Evolutionary conservation across 768 basidiomycete genomes (phyloP).

Genomic region (Tubosaeta sp.): DNA sequence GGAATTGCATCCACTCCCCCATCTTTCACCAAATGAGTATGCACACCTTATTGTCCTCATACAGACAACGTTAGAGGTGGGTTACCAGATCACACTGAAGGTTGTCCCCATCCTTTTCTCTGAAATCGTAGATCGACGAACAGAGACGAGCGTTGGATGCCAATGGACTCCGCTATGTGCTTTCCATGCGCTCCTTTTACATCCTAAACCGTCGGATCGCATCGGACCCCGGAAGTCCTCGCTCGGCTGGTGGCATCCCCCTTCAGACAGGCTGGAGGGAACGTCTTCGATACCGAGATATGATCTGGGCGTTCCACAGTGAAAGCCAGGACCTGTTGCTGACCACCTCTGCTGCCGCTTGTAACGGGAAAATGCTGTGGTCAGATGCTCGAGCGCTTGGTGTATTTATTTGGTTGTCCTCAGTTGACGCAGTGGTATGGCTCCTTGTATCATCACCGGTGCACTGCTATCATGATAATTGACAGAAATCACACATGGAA

Average conservation of each 20-base stretch:
- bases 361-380: constrained; percentile 87
- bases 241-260: constrained; percentile 38
- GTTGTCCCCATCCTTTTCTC: background rate
- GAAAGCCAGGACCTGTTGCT: constrained; percentile 87
- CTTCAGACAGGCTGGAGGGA: constrained; percentile 56
- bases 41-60: constrained; percentile 80
- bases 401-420: constrained; percentile 83
- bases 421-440: constrained; percentile 71
- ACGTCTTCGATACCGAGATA: constrained; percentile 87
- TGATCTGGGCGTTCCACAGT: constrained; percentile 96
- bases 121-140: constrained; percentile 68
- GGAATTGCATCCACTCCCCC: constrained; percentile 59
- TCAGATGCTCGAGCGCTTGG: constrained; percentile 82
- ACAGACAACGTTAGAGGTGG: constrained; percentile 81
- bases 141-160: constrained; percentile 87
- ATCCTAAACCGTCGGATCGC: constrained; percentile 68
- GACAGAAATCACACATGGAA: constrained; percentile 78
- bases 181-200: constrained; percentile 89
- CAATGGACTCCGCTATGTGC: constrained; percentile 89
- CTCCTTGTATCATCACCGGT: background rate
- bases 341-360: constrained; percentile 63
- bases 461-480: background rate
- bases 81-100: background rate
- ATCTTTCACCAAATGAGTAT: constrained; percentile 75
- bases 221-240: constrained; percentile 44